Conservation (phyloP, 192 early-diverging fungal genomes). For the Linnemannia exigua region DNA sequence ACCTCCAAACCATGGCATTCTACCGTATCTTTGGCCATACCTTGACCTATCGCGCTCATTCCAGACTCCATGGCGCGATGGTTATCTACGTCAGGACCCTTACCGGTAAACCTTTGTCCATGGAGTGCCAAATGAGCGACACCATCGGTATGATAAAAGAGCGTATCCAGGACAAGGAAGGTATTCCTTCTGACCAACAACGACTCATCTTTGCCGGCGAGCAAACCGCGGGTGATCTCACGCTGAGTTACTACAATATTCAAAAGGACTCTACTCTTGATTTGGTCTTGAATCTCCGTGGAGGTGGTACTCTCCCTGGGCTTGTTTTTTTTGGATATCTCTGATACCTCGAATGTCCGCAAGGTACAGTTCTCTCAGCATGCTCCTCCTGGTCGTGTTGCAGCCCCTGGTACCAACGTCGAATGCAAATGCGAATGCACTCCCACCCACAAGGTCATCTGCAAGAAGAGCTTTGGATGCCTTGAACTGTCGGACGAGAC, state of each 20-base stretch:
- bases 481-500: slow-evolving; percentile 1
- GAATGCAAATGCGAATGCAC: slow-evolving; percentile 16
- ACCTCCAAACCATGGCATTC: background rate
- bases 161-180: slow-evolving; percentile 83
- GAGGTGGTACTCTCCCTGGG: slow-evolving; percentile 51
- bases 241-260: slow-evolving; percentile 75
- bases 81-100: slow-evolving; percentile 60
- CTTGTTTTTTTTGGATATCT: slow-evolving; percentile 1
- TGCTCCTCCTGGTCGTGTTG: background rate
- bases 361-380: background rate
- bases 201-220: slow-evolving; percentile 78
- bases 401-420: background rate
- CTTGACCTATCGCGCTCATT: background rate
- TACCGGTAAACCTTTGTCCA: slow-evolving; percentile 89
- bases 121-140: slow-evolving; percentile 73
- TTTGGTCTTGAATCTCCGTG: slow-evolving; percentile 73
- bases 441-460: background rate
- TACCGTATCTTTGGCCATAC: slow-evolving; percentile 7
- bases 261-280: slow-evolving; percentile 74
- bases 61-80: no score
- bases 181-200: slow-evolving; percentile 78
- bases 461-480: background rate
- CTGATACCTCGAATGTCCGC: background rate
- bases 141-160: slow-evolving; percentile 78
- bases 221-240: slow-evolving; percentile 76